Percentiles rank a stretch among this genome's conserved stretches.
These are phyloP conservation scores for Onygenales sp. DNA, from an alignment of 2,329 filamentous ascomycete genomes.

Conservation along the genomic window DNA sequence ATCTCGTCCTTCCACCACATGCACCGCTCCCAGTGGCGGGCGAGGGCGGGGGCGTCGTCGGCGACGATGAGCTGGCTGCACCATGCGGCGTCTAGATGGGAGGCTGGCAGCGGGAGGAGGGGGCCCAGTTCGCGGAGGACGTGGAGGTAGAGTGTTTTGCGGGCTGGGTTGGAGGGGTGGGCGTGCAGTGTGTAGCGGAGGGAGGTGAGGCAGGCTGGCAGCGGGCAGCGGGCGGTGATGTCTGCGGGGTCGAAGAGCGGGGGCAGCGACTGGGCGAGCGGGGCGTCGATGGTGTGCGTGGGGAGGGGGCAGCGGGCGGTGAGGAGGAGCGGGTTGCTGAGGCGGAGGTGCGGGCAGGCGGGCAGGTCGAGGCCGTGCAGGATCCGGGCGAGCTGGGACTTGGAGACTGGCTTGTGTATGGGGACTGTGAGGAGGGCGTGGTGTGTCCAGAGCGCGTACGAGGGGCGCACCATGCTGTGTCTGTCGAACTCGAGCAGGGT, in stretches of 20 bases:
- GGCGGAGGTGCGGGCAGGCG: conserved; percentile 6
- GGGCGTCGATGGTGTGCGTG: neutral
- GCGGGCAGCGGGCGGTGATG: neutral
- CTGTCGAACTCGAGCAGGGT: too few relatives aligned
- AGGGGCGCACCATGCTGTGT: too few relatives aligned
- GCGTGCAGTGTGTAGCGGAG: conserved; percentile 1
- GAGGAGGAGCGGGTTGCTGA: conserved; percentile 3
- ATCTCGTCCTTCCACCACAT: conserved; percentile 5
- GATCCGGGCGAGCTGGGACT: too few relatives aligned
- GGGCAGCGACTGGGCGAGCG: neutral
- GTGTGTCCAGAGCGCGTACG: too few relatives aligned
- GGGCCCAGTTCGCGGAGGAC: conserved; percentile 1
- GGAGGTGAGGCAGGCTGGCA: conserved; percentile 5
- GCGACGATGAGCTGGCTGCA: conserved; percentile 3
- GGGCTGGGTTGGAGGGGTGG: neutral
- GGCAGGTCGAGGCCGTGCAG: neutral
- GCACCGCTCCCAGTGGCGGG: conserved; percentile 4
- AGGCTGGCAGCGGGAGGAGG: neutral
- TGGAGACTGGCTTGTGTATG: too few relatives aligned
- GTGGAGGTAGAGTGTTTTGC: conserved; percentile 6
- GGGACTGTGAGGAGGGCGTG: too few relatives aligned
- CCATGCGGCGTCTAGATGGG: neutral
- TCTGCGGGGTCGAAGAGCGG: neutral
- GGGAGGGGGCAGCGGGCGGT: neutral
- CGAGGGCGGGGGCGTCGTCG: neutral